These are phyloP conservation scores for Hibiscus mutabilis DNA, from an alignment of 345 rosid genomes.

Conservation along the genomic window DNA sequence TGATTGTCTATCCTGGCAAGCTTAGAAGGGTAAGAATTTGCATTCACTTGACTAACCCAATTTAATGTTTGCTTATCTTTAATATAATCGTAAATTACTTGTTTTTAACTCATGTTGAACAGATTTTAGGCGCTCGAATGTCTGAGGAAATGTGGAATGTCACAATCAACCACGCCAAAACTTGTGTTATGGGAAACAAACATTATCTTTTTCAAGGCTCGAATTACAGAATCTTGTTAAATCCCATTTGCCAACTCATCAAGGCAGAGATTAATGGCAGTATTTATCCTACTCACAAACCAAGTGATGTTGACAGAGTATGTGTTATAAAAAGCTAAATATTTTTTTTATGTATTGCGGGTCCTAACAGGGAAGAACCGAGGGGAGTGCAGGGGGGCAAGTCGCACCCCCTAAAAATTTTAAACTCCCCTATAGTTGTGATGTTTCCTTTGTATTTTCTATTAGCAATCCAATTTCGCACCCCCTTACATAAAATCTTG, in stretches of 20 bases:
- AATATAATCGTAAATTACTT: not conserved
- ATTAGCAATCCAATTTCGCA: too few relatives aligned
- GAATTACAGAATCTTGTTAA: constrained; percentile 34
- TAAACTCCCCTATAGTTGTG: too few relatives aligned
- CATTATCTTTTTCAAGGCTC: constrained; percentile 31
- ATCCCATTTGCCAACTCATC: constrained; percentile 67
- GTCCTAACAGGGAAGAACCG: too few relatives aligned
- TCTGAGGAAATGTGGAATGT: constrained; percentile 76
- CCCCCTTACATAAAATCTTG: too few relatives aligned
- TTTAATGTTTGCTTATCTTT: not conserved
- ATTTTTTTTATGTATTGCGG: not conserved
- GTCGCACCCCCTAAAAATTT: too few relatives aligned
- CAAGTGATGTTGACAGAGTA: constrained; percentile 38
- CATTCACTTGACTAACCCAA: not conserved
- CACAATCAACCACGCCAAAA: constrained; percentile 62
- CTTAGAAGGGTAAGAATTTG: constrained; percentile 47
- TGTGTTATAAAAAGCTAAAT: not conserved
- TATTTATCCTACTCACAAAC: constrained; percentile 25
- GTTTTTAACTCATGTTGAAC: constrained; percentile 4
- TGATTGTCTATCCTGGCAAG: constrained; percentile 32
- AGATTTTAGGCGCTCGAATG: constrained; percentile 70
- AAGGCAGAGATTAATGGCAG: constrained; percentile 39
- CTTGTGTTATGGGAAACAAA: constrained; percentile 57
- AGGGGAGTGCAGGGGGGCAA: too few relatives aligned
- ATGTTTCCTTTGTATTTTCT: too few relatives aligned